phyloP scores from a whole-genome alignment of 2,329 filamentous ascomycete species.

The Ceratocystis destructans region DNA sequence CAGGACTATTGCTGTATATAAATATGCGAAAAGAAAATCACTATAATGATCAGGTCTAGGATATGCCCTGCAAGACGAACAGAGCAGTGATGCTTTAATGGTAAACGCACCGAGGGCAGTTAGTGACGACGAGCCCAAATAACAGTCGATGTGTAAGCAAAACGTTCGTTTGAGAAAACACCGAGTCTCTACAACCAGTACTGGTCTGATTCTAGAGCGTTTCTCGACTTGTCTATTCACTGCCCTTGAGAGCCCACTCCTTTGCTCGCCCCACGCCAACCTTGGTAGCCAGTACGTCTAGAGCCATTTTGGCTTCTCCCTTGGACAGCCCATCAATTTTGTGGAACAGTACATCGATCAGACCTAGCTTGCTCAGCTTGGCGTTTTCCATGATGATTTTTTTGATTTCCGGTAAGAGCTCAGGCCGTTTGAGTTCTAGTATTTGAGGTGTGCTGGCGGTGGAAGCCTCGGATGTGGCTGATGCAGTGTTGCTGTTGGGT shows the following conservation, averaged over 20 bases:
- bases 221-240: not conserved
- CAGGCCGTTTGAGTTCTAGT: slow-evolving; percentile 22
- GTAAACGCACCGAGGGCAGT: not conserved
- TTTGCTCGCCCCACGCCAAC: slow-evolving; percentile 28
- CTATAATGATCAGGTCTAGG: not conserved
- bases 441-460: slow-evolving; percentile 27
- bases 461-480: slow-evolving; percentile 20
- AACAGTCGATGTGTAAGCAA: not conserved
- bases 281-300: slow-evolving; percentile 31
- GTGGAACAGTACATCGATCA: slow-evolving; percentile 30
- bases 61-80: too few species aligned
- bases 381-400: slow-evolving; percentile 31
- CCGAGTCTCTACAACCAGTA: not conserved
- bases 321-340: slow-evolving; percentile 29
- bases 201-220: not conserved
- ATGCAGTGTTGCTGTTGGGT: not conserved
- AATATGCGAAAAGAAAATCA: not conserved
- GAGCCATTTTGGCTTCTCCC: slow-evolving; percentile 31
- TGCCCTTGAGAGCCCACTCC: slow-evolving; percentile 27
- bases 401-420: slow-evolving; percentile 32
- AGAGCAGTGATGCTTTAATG: not conserved
- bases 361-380: slow-evolving; percentile 30
- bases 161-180: not conserved
- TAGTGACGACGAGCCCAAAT: not conserved
- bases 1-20: not conserved